Base-by-base conservation (phyloP, 176 grass and related monocot genomes). In the Paspalum notatum region DNA sequence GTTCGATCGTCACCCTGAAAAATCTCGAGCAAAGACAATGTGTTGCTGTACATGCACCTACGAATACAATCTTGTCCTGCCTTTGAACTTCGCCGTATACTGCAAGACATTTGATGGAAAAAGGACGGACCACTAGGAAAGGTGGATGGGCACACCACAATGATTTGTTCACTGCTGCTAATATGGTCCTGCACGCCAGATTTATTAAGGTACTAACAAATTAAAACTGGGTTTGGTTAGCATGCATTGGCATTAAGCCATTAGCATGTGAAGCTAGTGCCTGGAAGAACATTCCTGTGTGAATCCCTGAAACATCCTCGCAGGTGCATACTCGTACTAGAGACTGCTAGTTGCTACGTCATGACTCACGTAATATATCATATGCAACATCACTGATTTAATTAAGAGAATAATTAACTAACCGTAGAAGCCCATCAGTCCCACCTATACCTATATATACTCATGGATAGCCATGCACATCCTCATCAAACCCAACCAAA, bases 211-310 rank as follows among this genome's bases (percentile, higher is more conserved):
- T 32, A 32, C 32, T 32, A 32, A 32, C 32, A 32, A 32, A n/a
- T n/a, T n/a, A n/a, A 32, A 32, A 32, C 32, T 47, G 47, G 56
- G 58, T 20, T 61, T 77, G 0, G 22, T 77, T 77, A 77, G 43
- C 22, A 62, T 32, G 32, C 32, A 32, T 32, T 58, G 12, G 55
- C 55, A 58, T 58, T 22, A 58, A 24, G n/a, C 55, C n/a, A 24
- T 58, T 21, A 58, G 55, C 75, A 78, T 51, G 75, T 78, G 75
- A 40, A 65, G 26, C 39, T 78, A 51, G 75, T 78, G 76, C 46
- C 25, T 46, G 2, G 60, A 27, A 32, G 74, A 61, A 64, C 60
- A 52, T 78, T 78, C 76, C 74, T 44, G 39, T 59, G 46, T 13
- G 37, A 55, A 75, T 26, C 15, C 40, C 24, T 60, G 74, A 10